phyloP scores from a whole-genome alignment of 2,329 filamentous ascomycete genomes.

The Colletotrichum godetiae region DNA sequence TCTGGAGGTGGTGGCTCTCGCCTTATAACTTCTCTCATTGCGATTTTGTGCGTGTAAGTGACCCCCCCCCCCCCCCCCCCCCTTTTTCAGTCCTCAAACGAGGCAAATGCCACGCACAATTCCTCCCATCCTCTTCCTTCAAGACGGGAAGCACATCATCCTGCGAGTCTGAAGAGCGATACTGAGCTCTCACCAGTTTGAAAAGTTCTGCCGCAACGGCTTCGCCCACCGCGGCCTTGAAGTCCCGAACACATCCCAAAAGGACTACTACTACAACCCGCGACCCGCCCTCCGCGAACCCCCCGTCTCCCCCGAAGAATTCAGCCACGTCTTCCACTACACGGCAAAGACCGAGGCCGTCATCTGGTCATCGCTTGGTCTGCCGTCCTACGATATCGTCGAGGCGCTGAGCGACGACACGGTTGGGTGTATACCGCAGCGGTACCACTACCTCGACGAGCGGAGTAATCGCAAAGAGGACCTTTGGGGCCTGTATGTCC shows the following conservation, averaged over 20 bases:
- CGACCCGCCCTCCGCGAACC: background rate
- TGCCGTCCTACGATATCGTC: background rate
- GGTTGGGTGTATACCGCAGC: background rate
- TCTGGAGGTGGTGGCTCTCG: slow-evolving; percentile 6
- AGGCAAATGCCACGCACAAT: background rate
- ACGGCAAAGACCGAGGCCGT: background rate
- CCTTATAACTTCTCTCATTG: background rate
- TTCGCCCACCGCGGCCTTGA: background rate
- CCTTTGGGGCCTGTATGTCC: background rate
- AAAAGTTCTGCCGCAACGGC: background rate
- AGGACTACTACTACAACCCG: background rate
- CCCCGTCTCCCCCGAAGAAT: background rate
- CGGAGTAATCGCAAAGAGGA: background rate
- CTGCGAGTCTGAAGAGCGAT: background rate
- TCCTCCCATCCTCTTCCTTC: background rate
- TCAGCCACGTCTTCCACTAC: background rate
- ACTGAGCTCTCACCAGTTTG: background rate
- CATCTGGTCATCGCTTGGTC: background rate
- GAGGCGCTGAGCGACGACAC: background rate
- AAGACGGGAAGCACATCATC: background rate
- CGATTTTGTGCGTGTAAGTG: slow-evolving; percentile 4
- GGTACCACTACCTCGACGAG: background rate
- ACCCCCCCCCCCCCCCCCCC: no score
- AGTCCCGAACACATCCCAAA: background rate
- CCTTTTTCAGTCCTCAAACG: background rate